Conservation (phyloP, 2,329 filamentous ascomycete genomes). For the Ophiostoma australiae region DNA sequence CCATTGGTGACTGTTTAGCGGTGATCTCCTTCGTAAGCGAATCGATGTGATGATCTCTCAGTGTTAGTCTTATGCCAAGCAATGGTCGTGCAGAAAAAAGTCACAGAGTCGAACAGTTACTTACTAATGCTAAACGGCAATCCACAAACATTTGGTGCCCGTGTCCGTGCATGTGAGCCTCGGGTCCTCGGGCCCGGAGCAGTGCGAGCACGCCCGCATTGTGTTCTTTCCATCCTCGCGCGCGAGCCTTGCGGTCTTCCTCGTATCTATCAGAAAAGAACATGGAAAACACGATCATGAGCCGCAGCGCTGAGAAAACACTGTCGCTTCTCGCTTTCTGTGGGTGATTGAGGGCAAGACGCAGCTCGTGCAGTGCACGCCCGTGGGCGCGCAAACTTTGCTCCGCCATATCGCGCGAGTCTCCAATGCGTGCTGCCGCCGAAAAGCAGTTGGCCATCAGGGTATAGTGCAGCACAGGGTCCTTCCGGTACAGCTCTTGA, state of each 20-base stretch:
- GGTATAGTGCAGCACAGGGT: constrained; percentile 26
- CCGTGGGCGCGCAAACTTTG: constrained; percentile 27
- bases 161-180: constrained; percentile 26
- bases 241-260: constrained; percentile 26
- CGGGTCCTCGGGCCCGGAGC: constrained; percentile 24
- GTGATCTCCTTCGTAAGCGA: constrained; percentile 22
- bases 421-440: constrained; percentile 21
- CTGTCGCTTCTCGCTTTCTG: constrained; percentile 26
- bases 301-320: constrained; percentile 27
- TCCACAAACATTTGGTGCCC: constrained; percentile 29
- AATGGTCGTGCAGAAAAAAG: neutral
- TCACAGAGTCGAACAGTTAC: neutral
- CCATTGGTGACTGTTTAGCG: constrained; percentile 26
- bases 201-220: constrained; percentile 27
- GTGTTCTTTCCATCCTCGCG: constrained; percentile 28
- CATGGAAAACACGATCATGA: constrained; percentile 31
- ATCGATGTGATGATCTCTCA: constrained; percentile 26
- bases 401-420: constrained; percentile 24
- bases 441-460: constrained; percentile 28
- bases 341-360: constrained; percentile 24
- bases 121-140: constrained; percentile 26
- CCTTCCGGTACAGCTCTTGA: constrained; percentile 25
- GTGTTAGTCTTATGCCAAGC: neutral
- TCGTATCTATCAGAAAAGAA: constrained; percentile 28
- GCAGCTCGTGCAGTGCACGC: constrained; percentile 26